These are phyloP conservation scores for Parachaetomium inaequale DNA, from an alignment of 495 filamentous ascomycete genomes.

Conservation along the genomic window DNA sequence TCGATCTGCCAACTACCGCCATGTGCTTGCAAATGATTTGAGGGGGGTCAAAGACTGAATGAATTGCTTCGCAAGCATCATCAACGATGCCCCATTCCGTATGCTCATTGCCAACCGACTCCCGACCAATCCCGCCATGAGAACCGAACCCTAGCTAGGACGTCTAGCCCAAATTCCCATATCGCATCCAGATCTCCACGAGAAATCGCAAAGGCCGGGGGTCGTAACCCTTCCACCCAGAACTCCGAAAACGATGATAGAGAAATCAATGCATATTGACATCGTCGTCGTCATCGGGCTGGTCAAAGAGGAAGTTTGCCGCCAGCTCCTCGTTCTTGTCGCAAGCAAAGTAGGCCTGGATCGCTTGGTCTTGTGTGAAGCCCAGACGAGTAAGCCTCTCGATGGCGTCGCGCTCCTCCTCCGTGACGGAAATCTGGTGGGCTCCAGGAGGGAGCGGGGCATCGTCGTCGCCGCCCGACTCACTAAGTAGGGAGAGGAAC, in stretches of 20 bases:
- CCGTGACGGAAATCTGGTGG: conserved; percentile 84
- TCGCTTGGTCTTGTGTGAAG: conserved; percentile 87
- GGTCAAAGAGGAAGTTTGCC: conserved; percentile 96
- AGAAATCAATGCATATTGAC: conserved; percentile 29
- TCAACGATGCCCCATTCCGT: not conserved
- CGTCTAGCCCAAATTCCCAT: conserved; percentile 9
- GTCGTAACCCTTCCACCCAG: not conserved
- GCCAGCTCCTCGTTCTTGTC: conserved; percentile 99
- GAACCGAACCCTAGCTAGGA: conserved; percentile 5
- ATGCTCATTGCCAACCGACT: not conserved
- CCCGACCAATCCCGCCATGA: not conserved
- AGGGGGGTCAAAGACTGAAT: not conserved
- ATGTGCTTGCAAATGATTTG: not conserved
- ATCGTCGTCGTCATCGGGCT: conserved; percentile 79
- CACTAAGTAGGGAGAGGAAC: conserved; percentile 81
- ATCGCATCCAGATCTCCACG: conserved; percentile 9
- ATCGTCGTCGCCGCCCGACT: conserved; percentile 72
- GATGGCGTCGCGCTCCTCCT: conserved; percentile 94
- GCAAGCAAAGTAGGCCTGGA: conserved; percentile 98
- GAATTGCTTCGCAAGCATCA: not conserved
- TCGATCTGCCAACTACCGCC: not conserved
- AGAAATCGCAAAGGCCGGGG: not conserved
- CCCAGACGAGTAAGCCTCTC: conserved; percentile 88
- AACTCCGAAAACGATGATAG: conserved; percentile 2
- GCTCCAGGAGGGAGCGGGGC: conserved; percentile 79